Percentiles rank a stretch among this genome's conserved stretches.
phyloP scores from a whole-genome alignment of 2,329 filamentous ascomycete species.

The Calonectria pseudoreteaudii region DNA sequence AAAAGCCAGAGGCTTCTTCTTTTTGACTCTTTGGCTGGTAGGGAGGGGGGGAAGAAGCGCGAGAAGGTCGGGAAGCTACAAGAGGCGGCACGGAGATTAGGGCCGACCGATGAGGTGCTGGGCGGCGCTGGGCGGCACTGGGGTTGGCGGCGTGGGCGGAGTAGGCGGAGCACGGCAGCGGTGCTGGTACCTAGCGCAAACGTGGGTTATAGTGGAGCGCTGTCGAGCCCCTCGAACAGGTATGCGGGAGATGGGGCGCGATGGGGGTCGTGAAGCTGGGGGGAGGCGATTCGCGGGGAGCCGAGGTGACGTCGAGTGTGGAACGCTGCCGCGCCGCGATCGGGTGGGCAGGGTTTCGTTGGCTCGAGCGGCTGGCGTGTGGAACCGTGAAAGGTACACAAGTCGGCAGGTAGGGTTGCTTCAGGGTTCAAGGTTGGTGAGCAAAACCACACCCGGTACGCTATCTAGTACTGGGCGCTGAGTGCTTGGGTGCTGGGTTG shows the following conservation, averaged over 20 bases:
- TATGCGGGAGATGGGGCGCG: constrained; percentile 25
- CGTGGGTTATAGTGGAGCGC: constrained; percentile 10
- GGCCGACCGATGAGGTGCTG: constrained; percentile 19
- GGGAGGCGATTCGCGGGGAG: constrained; percentile 30
- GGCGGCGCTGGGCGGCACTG: constrained; percentile 5
- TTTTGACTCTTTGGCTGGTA: constrained; percentile 10
- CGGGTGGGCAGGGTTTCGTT: constrained; percentile 21
- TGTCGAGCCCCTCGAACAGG: constrained; percentile 18
- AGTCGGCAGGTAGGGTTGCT: constrained; percentile 13
- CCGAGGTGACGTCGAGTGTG: constrained; percentile 36
- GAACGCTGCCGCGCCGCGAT: constrained; percentile 28
- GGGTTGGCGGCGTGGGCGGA: constrained; percentile 4
- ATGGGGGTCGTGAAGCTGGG: constrained; percentile 31
- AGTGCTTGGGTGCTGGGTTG: neutral
- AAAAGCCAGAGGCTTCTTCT: constrained; percentile 22
- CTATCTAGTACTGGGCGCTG: neutral
- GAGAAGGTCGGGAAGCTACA: constrained; percentile 14
- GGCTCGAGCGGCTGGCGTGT: constrained; percentile 12
- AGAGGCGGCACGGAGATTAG: constrained; percentile 20
- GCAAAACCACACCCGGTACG: constrained; percentile 8
- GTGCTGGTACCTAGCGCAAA: constrained; percentile 17
- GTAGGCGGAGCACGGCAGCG: constrained; percentile 25
- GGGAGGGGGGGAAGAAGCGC: neutral
- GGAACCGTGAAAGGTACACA: constrained; percentile 1
- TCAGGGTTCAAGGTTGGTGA: constrained; percentile 24